Evolutionary conservation across 352 stramenopile genomes (phyloP).

Genomic region (Thalassiosira pacifica): DNA sequence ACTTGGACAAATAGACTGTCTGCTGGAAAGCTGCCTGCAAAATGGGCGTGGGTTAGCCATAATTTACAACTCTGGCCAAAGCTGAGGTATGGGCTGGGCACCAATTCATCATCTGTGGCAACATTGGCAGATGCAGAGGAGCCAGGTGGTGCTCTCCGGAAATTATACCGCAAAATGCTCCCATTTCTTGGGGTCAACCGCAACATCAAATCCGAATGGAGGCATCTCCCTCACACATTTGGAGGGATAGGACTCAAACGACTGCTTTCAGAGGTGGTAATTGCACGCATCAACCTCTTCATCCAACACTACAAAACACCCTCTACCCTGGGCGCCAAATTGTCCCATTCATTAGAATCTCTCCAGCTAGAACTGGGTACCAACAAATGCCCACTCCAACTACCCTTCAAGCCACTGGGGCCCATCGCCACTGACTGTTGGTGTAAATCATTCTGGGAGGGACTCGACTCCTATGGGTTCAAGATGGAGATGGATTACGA

Average conservation of each 20-base stretch:
- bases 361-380: neutral
- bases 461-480: neutral
- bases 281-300: constrained; percentile 10
- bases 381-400: neutral
- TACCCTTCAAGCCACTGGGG: neutral
- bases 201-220: constrained; percentile 12
- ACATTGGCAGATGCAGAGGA: neutral
- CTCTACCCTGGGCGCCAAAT: neutral
- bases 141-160: neutral
- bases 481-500: constrained; percentile 26
- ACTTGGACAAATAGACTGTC: constrained; percentile 10
- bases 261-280: neutral
- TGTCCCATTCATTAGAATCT: neutral
- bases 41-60: constrained; percentile 41
- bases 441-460: constrained; percentile 28
- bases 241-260: constrained; percentile 8
- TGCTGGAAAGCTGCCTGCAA: neutral
- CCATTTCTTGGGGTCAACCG: neutral
- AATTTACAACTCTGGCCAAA: constrained; percentile 28
- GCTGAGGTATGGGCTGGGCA: constrained; percentile 29
- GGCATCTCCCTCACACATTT: constrained; percentile 11
- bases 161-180: neutral
- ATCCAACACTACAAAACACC: constrained; percentile 15
- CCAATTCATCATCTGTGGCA: neutral
- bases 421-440: constrained; percentile 14